Conservation (phyloP, 1,139 yeast genomes). For the Yamadazyma atmosphaerica region DNA sequence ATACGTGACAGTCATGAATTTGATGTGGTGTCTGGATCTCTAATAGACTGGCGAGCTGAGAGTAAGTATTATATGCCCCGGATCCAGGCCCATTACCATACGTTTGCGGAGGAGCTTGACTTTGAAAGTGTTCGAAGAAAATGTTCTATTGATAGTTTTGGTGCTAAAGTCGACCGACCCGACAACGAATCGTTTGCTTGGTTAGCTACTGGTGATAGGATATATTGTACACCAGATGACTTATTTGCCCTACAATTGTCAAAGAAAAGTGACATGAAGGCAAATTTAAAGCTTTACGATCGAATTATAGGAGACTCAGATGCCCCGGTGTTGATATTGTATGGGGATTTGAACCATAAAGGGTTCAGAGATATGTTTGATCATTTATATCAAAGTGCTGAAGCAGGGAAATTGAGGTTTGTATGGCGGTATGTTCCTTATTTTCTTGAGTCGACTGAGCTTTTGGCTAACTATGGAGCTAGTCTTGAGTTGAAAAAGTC, state of each 20-base stretch:
- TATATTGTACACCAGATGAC: conserved; percentile 66
- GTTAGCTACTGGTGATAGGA: conserved; percentile 50
- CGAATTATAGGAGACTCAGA: conserved; percentile 53
- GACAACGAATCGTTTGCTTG: conserved; percentile 43
- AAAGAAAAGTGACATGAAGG: conserved; percentile 16
- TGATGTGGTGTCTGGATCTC: conserved; percentile 20
- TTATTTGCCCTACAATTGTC: conserved; percentile 66
- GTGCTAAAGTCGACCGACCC: conserved; percentile 19
- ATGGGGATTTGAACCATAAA: conserved; percentile 52
- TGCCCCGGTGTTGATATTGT: conserved; percentile 45
- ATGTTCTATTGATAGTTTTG: conserved; percentile 40
- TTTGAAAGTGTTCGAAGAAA: conserved; percentile 15
- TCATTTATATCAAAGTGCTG: conserved; percentile 60
- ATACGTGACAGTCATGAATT: conserved; percentile 31
- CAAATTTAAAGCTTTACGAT: conserved; percentile 48
- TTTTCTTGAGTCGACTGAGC: conserved; percentile 23
- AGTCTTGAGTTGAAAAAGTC: conserved; percentile 34
- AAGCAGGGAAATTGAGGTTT: conserved; percentile 66
- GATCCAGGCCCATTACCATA: conserved; percentile 61
- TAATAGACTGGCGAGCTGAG: conserved; percentile 53
- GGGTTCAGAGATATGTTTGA: conserved; percentile 58
- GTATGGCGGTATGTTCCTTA: conserved; percentile 66
- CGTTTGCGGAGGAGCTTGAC: conserved; percentile 22
- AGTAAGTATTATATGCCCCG: conserved; percentile 60
- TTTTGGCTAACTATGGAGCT: conserved; percentile 66